These are phyloP conservation scores for Calonectria multiphialidica DNA, from an alignment of 2,329 filamentous ascomycete species.

Conservation along the genomic window DNA sequence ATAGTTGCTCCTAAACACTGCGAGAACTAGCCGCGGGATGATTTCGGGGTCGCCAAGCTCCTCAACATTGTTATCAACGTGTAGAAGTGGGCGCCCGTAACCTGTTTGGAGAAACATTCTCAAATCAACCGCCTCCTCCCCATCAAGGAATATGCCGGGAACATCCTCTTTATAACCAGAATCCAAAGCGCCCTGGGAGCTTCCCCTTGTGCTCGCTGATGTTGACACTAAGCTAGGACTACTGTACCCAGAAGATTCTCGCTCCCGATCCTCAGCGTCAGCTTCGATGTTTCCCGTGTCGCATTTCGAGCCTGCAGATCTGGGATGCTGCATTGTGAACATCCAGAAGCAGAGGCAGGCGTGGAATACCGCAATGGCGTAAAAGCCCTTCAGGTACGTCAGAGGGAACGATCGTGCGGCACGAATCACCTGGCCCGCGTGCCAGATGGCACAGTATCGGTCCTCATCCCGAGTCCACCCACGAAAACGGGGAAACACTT, in stretches of 20 bases:
- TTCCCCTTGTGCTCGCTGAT: not conserved
- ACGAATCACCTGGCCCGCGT: not conserved
- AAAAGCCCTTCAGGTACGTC: not conserved
- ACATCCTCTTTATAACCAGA: not conserved
- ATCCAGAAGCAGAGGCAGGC: constrained; percentile 1
- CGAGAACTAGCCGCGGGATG: not conserved
- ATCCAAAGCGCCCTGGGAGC: not conserved
- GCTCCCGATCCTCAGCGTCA: not conserved
- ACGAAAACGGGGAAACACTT: not conserved
- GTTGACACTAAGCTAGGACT: not conserved
- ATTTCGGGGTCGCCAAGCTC: not conserved
- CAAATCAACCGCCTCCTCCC: not conserved
- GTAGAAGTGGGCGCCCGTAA: not conserved
- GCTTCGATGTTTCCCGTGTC: not conserved
- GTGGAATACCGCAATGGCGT: not conserved
- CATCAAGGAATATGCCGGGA: not conserved
- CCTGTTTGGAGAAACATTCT: not conserved
- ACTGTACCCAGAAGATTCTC: not conserved
- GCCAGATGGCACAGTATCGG: not conserved
- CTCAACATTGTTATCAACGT: not conserved
- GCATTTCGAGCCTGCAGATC: not conserved
- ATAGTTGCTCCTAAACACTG: not conserved
- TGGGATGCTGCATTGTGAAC: not conserved
- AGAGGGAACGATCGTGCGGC: not conserved
- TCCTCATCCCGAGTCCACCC: not conserved